phyloP scores from a whole-genome alignment of 1,284 basidiomycete species.

The Heterobasidion annosum region DNA sequence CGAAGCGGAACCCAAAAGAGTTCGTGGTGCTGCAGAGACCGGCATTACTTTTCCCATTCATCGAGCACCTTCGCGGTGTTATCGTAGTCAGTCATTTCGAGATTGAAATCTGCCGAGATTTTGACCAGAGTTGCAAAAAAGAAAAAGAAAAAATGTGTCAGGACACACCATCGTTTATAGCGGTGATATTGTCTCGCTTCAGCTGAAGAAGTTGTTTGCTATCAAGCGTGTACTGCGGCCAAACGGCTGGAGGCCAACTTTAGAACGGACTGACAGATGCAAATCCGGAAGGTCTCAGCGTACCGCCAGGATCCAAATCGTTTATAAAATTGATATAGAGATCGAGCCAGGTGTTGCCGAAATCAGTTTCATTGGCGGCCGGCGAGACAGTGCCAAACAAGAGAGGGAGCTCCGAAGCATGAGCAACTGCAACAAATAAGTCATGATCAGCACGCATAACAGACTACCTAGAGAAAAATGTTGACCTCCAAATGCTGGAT shows the following conservation, averaged over 20 bases:
- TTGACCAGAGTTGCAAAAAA: constrained; percentile 1
- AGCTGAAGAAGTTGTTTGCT: constrained; percentile 34
- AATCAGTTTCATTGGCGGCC: constrained; percentile 28
- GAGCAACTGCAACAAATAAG: constrained; percentile 31
- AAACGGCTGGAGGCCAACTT: constrained; percentile 22
- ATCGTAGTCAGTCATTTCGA: constrained; percentile 32
- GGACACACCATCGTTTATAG: constrained; percentile 38
- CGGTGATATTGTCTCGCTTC: constrained; percentile 37
- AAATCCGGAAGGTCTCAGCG: constrained; percentile 7
- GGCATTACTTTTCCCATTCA: constrained; percentile 34
- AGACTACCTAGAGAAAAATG: not conserved
- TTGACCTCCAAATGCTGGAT: constrained; percentile 29
- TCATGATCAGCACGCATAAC: not conserved
- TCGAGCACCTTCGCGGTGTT: constrained; percentile 29
- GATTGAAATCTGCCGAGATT: constrained; percentile 27
- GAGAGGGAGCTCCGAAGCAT: constrained; percentile 39
- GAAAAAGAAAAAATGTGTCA: not conserved
- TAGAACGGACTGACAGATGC: not conserved
- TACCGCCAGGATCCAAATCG: constrained; percentile 44
- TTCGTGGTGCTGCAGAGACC: not conserved
- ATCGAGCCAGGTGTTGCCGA: constrained; percentile 38
- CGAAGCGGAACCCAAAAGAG: not conserved
- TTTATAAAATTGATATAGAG: constrained; percentile 46
- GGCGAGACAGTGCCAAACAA: constrained; percentile 36
- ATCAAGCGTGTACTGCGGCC: constrained; percentile 30